Base-by-base conservation (phyloP, 202 grass and related monocot species). In the Bolboschoenoplectus hybrid region DNA sequence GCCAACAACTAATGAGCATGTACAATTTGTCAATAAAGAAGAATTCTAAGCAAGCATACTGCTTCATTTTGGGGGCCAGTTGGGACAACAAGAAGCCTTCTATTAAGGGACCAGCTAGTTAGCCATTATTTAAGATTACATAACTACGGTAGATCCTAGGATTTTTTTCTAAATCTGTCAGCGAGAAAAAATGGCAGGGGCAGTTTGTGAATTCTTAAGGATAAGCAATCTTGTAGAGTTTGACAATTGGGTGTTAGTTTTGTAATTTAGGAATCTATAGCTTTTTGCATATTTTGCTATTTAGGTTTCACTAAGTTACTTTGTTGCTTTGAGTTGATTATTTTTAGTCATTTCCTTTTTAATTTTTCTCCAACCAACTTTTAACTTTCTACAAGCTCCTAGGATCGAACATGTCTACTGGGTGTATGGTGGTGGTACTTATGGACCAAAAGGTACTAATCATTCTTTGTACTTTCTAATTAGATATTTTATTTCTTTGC, bases 401-500 rank as follows among this genome's bases (percentile, higher is more conserved):
- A 70, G 14, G 67, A 17, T 14, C 56, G 2, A 34, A 84, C 57
- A 26, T 17, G 69, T 10, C 45, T 44, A 49, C 41, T 17, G 7
- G 69, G 69, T 73, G 69, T n/a, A 26, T 49, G 7, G 7, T 73
- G 69, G 19, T 73, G 69, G 19, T 73, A 44, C 44, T 72, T 10
- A 73, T 73, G 44, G 44, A 73, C 44, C 43, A 73, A 73, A 10
- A 49, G 43, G 7, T 73, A 26, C 69, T 43, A 73, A 49, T 73
- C 45, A 7, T 53, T 86, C 67, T 89, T 85, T 57, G 39, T 74
- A 6, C 39, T 74, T 93, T 89, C 7, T 50, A 84, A 83, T 40
- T 62, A 67, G 12, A 65, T 85, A 35, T 84, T 77, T 44, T 88
- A 63, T 88, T 88, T 74, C 26, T 84, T 34, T 94, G 87, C 89